Percentiles rank a stretch among this genome's conserved stretches.
Conservation (phyloP, 2,329 filamentous ascomycete species). For the Aspergillus flavus region DNA sequence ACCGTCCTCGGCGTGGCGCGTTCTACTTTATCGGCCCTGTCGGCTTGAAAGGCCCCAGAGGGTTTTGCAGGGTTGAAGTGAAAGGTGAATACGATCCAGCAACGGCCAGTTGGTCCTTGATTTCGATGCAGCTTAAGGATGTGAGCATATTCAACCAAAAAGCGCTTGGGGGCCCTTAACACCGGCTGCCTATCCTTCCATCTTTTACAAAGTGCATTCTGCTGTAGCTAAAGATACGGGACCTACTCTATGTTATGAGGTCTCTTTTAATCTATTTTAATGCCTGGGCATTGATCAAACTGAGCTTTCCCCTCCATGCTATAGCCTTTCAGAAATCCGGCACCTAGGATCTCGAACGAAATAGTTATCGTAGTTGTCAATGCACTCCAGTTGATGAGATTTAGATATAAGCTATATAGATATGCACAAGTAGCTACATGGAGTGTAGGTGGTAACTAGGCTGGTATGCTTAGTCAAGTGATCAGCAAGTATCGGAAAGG, state of each 20-base stretch:
- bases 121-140: constrained; percentile 37
- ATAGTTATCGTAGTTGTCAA: neutral
- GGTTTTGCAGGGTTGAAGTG: constrained; percentile 40
- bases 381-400: neutral
- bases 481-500: too few species aligned
- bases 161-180: constrained; percentile 24
- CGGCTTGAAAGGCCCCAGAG: constrained; percentile 35
- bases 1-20: constrained; percentile 33
- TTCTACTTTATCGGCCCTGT: constrained; percentile 40
- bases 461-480: neutral
- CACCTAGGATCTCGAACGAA: neutral
- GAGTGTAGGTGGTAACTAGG: neutral
- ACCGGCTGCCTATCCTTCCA: neutral
- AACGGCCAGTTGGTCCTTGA: constrained; percentile 30
- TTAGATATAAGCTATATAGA: neutral
- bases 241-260: neutral
- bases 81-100: constrained; percentile 39
- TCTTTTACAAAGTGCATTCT: neutral
- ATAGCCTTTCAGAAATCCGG: neutral
- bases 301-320: neutral
- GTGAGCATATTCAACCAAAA: constrained; percentile 31
- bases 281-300: neutral
- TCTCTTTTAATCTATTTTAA: neutral
- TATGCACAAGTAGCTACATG: neutral
- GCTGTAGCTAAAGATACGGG: neutral